These are phyloP conservation scores for Imleria badia DNA, from an alignment of 768 basidiomycete genomes.

Conservation along the genomic window DNA sequence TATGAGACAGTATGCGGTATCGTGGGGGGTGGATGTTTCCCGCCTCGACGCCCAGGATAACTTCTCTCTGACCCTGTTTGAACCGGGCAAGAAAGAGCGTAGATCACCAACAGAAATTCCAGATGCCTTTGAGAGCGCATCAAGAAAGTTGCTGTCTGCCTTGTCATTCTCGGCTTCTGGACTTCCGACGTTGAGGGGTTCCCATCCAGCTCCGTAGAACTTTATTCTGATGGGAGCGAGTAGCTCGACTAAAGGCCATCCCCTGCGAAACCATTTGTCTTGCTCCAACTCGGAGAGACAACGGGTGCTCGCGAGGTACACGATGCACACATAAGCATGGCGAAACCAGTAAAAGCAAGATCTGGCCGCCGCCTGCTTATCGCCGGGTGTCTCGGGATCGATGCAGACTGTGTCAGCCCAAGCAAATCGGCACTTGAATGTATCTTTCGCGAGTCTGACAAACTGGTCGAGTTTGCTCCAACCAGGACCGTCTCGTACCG, in stretches of 20 bases:
- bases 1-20: not conserved
- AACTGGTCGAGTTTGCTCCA: slow-evolving; percentile 1
- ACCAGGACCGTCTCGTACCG: slow-evolving; percentile 2
- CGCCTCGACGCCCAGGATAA: slow-evolving; percentile 1
- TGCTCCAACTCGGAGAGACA: not conserved
- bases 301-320: slow-evolving; percentile 1
- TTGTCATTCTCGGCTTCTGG: slow-evolving; percentile 5
- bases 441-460: not conserved
- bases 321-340: slow-evolving; percentile 4
- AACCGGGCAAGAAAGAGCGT: not conserved
- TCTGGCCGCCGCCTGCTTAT: not conserved
- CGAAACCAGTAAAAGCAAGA: slow-evolving; percentile 1
- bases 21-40: not conserved
- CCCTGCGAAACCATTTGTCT: slow-evolving; percentile 3
- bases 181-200: not conserved
- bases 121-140: slow-evolving; percentile 2
- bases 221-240: not conserved
- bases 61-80: slow-evolving; percentile 8
- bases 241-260: not conserved
- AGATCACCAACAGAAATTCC: slow-evolving; percentile 1
- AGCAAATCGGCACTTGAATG: not conserved
- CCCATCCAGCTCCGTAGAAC: slow-evolving; percentile 8
- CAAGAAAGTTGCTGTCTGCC: not conserved
- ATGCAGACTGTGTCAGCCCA: slow-evolving; percentile 1
- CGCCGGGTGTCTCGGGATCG: not conserved